Evolutionary conservation across 2,329 filamentous ascomycete genomes (phyloP).

Genomic region (Rhynchosporium secalis): DNA sequence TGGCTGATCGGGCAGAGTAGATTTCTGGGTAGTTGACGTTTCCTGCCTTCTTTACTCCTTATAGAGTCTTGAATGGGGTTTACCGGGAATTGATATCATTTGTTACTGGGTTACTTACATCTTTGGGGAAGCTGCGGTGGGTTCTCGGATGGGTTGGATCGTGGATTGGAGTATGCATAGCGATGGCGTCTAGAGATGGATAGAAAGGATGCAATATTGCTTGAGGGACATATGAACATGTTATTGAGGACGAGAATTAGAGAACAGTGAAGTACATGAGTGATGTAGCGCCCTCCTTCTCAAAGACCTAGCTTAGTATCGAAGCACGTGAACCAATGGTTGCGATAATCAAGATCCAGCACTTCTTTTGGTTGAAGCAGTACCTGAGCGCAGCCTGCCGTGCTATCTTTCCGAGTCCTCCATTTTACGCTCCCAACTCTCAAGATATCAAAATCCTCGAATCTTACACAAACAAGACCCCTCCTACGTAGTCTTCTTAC

Average conservation of each 20-base stretch:
- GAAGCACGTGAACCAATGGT: too few relatives aligned
- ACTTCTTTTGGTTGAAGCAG: background rate
- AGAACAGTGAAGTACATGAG: too few relatives aligned
- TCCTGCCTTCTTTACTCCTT: background rate
- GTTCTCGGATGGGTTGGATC: background rate
- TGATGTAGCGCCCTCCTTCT: too few relatives aligned
- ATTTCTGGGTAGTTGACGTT: background rate
- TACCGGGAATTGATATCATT: background rate
- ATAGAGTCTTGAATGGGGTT: background rate
- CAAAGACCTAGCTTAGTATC: too few relatives aligned
- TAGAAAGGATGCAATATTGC: background rate
- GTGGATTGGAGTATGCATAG: conserved; percentile 8
- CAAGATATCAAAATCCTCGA: background rate
- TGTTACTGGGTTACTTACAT: background rate
- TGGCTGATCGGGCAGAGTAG: conserved; percentile 7
- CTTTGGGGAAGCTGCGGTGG: background rate
- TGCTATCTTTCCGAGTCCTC: conserved; percentile 12
- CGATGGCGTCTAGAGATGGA: conserved; percentile 9
- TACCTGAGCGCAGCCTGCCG: conserved; percentile 12
- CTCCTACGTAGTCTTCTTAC: conserved; percentile 33
- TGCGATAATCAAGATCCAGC: background rate
- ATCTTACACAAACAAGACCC: background rate
- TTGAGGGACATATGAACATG: background rate
- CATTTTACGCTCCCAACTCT: conserved; percentile 10
- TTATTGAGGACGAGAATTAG: background rate